Base-by-base conservation (phyloP, 1,139 yeast species). In the Groenewaldozyma sp. region DNA sequence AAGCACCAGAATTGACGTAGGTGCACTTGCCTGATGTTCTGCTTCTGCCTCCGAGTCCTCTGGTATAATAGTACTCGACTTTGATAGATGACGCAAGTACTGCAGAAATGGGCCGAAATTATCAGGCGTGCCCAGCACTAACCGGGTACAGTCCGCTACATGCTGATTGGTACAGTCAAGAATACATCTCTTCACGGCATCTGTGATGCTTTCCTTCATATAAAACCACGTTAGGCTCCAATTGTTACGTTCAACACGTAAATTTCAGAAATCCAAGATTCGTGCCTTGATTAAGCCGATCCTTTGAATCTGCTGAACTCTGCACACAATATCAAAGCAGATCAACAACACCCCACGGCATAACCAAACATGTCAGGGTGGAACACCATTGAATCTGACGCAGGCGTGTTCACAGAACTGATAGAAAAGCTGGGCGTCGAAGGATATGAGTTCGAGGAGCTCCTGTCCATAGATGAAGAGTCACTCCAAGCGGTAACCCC, bases 331-430 rank as follows among this genome's bases (percentile, higher is more conserved):
- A n/a, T n/a, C n/a, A n/a, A n/a, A n/a, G n/a, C n/a, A n/a, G n/a
- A n/a, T n/a, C n/a, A n/a, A n/a, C n/a, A n/a, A n/a, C n/a, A n/a
- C n/a, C n/a, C n/a, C n/a, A n/a, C n/a, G n/a, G n/a, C n/a, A n/a
- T n/a, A n/a, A n/a, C n/a, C n/a, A n/a, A n/a, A n/a, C n/a, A n/a
- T 21, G 50, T 51, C 59, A 10, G 60, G 77, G 10, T 79, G 87
- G 86, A 78, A 77, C 51, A 76, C 83, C 1, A 76, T 79, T 19
- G 86, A 78, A 52, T 75, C 82, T 3, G 87, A 79, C 57, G 82
- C 83, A 0, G 82, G 82, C n/a, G 78, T 79, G 6, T 80, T 79
- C 59, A 74, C 82, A 1, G 80, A 78, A 48, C 65, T 79, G 20
- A 74, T 76, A 20, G 79, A 75, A 45, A 67, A 70, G 41, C 60